phyloP scores from a whole-genome alignment of 305 asterid genomes.

The Fraxinus albicans region DNA sequence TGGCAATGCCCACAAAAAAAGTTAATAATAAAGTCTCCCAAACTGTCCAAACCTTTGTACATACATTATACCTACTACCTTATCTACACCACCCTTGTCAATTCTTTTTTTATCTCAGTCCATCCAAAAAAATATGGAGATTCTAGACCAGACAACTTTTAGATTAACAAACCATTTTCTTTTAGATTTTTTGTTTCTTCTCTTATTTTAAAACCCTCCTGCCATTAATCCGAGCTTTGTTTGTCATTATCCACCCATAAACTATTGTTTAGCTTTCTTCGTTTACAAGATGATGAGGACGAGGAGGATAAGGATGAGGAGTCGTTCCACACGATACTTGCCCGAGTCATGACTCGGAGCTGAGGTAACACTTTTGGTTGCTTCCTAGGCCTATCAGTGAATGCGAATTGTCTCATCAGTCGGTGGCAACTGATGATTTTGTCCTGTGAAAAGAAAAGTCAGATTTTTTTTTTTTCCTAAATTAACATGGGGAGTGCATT shows the following conservation, averaged over 20 bases:
- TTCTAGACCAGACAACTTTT: slow-evolving; percentile 41
- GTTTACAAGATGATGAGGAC: slow-evolving; percentile 53
- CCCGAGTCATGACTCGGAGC: slow-evolving; percentile 69
- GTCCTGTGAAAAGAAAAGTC: slow-evolving; percentile 47
- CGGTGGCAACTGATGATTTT: slow-evolving; percentile 54
- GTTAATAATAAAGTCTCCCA: slow-evolving; percentile 32
- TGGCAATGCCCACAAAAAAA: slow-evolving; percentile 44
- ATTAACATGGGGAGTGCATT: slow-evolving; percentile 3
- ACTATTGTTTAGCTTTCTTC: slow-evolving; percentile 60
- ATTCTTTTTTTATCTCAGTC: slow-evolving; percentile 28
- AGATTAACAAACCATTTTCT: slow-evolving; percentile 40
- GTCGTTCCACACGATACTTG: slow-evolving; percentile 42
- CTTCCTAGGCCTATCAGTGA: slow-evolving; percentile 39
- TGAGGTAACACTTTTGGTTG: slow-evolving; percentile 68
- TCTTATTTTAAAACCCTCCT: slow-evolving; percentile 1
- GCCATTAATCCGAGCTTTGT: slow-evolving; percentile 39
- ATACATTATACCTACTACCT: slow-evolving; percentile 27
- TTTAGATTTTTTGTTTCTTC: slow-evolving; percentile 1
- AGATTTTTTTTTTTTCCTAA: neutral
- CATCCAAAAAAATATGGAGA: slow-evolving; percentile 51
- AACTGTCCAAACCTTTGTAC: slow-evolving; percentile 25
- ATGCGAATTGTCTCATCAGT: slow-evolving; percentile 33
- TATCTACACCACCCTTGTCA: slow-evolving; percentile 67
- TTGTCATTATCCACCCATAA: slow-evolving; percentile 61
- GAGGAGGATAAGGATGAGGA: slow-evolving; percentile 48